Evolutionary conservation across 2,329 filamentous ascomycete species (phyloP), one percentile per base, ranked within the genome.

Genomic region (Arthrocladium fulminans): DNA sequence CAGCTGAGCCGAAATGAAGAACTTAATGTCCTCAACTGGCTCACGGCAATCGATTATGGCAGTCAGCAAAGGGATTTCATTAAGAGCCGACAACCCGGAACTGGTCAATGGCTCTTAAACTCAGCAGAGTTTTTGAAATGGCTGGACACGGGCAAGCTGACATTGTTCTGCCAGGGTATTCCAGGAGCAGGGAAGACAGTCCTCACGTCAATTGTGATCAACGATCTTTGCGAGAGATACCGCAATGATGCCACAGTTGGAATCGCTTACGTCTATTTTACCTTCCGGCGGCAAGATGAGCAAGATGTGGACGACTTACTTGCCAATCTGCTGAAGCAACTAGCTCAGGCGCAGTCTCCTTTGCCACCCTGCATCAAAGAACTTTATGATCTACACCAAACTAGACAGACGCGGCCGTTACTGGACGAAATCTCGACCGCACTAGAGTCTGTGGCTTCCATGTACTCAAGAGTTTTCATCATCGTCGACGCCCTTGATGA

Each of bases 261-360:
- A 0, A 58, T 77, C 10, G 68, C 66, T 0, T 76, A 70, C 22
- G 10, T 75, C 0, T 78, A 73, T 45, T 73, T 65, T 58, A 69
- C 71, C 45, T 74, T 68, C 51, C 57, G 58, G 13, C 53, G 65
- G 7, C 48, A 64, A 0, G 49, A 24, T 3, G 61, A 72, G 13
- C 71, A 75, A 41, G 64, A 48, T 0, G 25, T 56, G 7, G 17
- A 10, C 10, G 35, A 19, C 22, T 30, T 49, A 19, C 32, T 42
- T 17, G 29, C 47, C 24, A 55, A 24, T 50, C 51, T 43, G 13
- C 42, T 48, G 17, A 45, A 44, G 38, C 51, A 54, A 30, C 6
- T 58, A 9, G 40, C 47, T 19, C 32, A 34, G 25, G 37, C 23
- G 20, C 50, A 46, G 23, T 7, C 40, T 13, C 44, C 17, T 4